Percentiles rank a stretch among this genome's conserved stretches.
phyloP scores from a whole-genome alignment of 2,329 filamentous ascomycete species.

The Metarhizium rileyi region DNA sequence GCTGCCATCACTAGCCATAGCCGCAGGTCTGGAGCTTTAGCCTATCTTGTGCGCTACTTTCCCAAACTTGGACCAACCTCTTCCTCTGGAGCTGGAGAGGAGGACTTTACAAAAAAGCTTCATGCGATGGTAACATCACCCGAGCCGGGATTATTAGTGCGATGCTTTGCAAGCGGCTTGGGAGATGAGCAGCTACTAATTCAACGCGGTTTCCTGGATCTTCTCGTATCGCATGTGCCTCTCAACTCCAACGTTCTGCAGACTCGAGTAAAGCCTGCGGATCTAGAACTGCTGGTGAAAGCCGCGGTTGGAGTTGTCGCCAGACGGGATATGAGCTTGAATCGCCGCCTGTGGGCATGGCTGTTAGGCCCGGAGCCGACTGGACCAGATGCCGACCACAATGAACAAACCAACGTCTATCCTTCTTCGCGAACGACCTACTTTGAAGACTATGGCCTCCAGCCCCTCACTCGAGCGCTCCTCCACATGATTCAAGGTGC shows the following conservation, averaged over 20 bases:
- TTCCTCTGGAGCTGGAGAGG: slow-evolving; percentile 5
- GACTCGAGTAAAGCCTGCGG: slow-evolving; percentile 57
- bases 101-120: slow-evolving; percentile 31
- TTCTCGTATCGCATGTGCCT: slow-evolving; percentile 83
- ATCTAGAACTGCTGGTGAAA: slow-evolving; percentile 71
- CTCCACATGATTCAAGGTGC: slow-evolving; percentile 59
- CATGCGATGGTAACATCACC: slow-evolving; percentile 68
- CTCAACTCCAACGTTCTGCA: slow-evolving; percentile 76
- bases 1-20: slow-evolving; percentile 84
- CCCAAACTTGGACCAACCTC: slow-evolving; percentile 35
- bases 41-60: slow-evolving; percentile 71
- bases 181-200: slow-evolving; percentile 82
- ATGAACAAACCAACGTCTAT: slow-evolving; percentile 33
- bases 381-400: slow-evolving; percentile 36
- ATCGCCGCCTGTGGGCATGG: slow-evolving; percentile 92
- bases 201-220: slow-evolving; percentile 85
- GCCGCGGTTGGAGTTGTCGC: slow-evolving; percentile 82
- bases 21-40: slow-evolving; percentile 74
- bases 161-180: slow-evolving; percentile 86
- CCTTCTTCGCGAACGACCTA: slow-evolving; percentile 60
- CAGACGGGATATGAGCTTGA: slow-evolving; percentile 91
- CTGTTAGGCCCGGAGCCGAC: slow-evolving; percentile 69
- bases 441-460: slow-evolving; percentile 71
- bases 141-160: slow-evolving; percentile 80
- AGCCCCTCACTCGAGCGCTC: slow-evolving; percentile 63